Conservation (phyloP, 169 alveolate species). For the Plasmodium billcollinsi region DNA sequence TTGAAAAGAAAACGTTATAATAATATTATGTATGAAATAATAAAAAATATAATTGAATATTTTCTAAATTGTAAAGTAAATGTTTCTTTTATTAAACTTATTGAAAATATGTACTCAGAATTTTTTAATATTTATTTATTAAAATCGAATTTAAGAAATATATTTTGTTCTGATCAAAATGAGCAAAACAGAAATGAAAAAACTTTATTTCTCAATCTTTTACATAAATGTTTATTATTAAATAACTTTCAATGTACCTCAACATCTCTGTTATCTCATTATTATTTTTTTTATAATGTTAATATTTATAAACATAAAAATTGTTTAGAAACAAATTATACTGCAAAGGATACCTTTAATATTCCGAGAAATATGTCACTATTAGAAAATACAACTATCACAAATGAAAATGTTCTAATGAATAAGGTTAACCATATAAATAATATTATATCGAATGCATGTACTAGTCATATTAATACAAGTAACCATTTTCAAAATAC, state of each 20-base stretch:
- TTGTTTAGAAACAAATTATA: neutral
- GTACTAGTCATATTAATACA: too few relatives aligned
- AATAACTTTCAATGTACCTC: neutral
- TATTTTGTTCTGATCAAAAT: neutral
- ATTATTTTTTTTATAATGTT: constrained; percentile 19
- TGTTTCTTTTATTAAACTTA: constrained; percentile 19
- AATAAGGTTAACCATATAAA: too few relatives aligned
- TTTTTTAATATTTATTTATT: constrained; percentile 28
- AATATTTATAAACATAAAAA: neutral
- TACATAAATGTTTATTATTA: constrained; percentile 41
- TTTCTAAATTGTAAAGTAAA: constrained; percentile 8
- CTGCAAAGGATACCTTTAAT: too few relatives aligned
- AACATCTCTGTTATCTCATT: constrained; percentile 42
- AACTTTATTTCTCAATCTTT: constrained; percentile 24
- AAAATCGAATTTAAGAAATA: constrained; percentile 13
- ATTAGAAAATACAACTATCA: too few relatives aligned
- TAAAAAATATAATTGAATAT: constrained; percentile 11
- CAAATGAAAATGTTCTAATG: too few relatives aligned
- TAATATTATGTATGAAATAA: constrained; percentile 18
- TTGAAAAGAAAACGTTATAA: neutral
- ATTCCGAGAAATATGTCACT: too few relatives aligned
- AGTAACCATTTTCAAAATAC: too few relatives aligned
- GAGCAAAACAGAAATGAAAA: constrained; percentile 2
- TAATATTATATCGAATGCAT: too few relatives aligned
- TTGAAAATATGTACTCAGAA: constrained; percentile 38